A percentile compares a stretch with the other conserved stretches of the same genome.
Evolutionary conservation across 768 basidiomycete genomes (phyloP).

Genomic region (Guyanaporus albipodus): DNA sequence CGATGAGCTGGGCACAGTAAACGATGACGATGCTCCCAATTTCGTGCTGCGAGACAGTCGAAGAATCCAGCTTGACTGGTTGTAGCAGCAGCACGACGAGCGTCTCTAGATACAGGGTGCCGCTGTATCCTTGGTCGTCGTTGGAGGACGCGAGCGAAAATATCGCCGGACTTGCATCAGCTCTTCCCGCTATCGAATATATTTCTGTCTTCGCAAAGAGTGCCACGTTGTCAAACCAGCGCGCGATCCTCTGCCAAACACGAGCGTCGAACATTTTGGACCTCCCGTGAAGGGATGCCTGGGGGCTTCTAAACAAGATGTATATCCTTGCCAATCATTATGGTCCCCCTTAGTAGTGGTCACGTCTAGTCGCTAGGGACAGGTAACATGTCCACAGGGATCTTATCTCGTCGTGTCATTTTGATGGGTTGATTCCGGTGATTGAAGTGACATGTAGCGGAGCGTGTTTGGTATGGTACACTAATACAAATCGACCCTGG

Average conservation of each 20-base stretch:
- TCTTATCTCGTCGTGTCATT: too few species aligned
- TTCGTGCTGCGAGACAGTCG: conserved; percentile 37
- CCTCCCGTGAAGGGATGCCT: conserved; percentile 72
- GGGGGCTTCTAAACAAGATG: too few species aligned
- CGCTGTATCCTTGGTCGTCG: conserved; percentile 71
- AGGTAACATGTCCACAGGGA: too few species aligned
- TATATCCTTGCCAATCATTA: too few species aligned
- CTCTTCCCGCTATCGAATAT: conserved; percentile 34
- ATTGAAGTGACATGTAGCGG: too few species aligned
- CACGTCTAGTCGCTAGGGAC: too few species aligned
- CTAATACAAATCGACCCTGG: too few species aligned
- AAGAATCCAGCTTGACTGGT: conserved; percentile 28
- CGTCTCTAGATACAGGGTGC: conserved; percentile 56
- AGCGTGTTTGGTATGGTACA: too few species aligned
- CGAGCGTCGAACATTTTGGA: conserved; percentile 58
- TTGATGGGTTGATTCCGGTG: too few species aligned
- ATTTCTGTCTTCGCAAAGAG: conserved; percentile 60
- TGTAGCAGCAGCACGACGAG: conserved; percentile 48
- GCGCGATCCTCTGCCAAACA: conserved; percentile 46
- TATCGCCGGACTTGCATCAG: conserved; percentile 38
- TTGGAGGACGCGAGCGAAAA: conserved; percentile 57
- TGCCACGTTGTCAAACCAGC: conserved; percentile 34
- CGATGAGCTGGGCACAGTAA: conserved; percentile 64
- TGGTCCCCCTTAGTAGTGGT: too few species aligned
- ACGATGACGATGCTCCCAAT: conserved; percentile 66